Evolutionary conservation across 257 asterid species (phyloP), one percentile per base, ranked within the genome.

Genomic region (Knoxia roxburghii): DNA sequence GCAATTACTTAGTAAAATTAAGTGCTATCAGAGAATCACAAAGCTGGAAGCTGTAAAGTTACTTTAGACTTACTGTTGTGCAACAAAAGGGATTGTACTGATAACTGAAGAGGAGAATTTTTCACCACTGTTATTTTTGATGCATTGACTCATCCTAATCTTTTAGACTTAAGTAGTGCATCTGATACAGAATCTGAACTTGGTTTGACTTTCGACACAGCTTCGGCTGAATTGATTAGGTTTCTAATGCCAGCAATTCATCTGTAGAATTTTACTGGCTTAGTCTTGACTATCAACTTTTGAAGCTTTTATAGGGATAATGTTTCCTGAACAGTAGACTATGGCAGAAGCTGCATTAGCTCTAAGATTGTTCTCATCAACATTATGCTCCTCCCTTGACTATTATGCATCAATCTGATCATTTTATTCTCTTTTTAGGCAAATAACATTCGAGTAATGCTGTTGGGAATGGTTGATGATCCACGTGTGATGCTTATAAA

Each of bases 401-500:
- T 27, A 33, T 27, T 46, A 24, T 23, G 21, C 46, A 18, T 56
- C 21, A 26, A 39, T 75, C 68, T 70, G 32, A 50, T 64, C 68
- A 49, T 24, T 53, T 58, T 27, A 23, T 70, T 77, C 20, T 71
- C 71, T 13, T 73, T 69, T 65, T 72, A 93, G 97, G 98, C 97
- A 78, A 86, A 93, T 79, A 90, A 80, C 77, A 78, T 93, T 76
- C 91, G 98, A 71, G 96, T 85, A 77, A 93, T 93, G 98, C 80
- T 93, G 75, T 82, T 93, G 80, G 97, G 98, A 77, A 93, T 93
- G 98, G 89, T 93, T 58, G 90, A 93, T 73, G 98, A 93, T 86
- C 98, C 98, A 66, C 95, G 98, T 53, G 97, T 88, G 49, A 96
- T 93, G 82, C 98, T 93, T 80, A 84, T 90, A 81, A 93, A 93